phyloP scores from a whole-genome alignment of 352 stramenopile genomes.

The Globisporangium middletonii region DNA sequence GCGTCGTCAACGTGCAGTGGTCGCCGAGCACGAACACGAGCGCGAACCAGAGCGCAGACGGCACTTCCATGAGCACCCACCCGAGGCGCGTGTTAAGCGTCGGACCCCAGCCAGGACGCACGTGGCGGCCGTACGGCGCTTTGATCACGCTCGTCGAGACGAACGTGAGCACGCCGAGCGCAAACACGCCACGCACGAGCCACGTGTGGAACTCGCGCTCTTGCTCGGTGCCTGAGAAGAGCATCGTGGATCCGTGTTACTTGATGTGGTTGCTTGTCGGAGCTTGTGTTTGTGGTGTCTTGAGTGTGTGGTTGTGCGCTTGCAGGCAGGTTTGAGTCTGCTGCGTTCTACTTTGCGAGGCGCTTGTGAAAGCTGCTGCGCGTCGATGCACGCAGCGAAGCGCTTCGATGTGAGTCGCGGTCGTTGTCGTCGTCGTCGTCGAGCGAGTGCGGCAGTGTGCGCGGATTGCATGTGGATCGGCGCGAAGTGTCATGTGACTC shows the following conservation, averaged over 20 bases:
- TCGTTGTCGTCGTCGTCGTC: too few species aligned
- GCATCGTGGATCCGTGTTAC: conserved; percentile 4
- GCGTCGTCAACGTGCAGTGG: conserved; percentile 27
- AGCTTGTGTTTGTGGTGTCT: neutral
- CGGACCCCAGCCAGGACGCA: conserved; percentile 47
- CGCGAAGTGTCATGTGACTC: too few species aligned
- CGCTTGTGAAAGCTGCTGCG: too few species aligned
- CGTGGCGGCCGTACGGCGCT: conserved; percentile 57
- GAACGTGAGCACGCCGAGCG: conserved; percentile 44
- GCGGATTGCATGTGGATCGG: too few species aligned
- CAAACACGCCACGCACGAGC: conserved; percentile 48
- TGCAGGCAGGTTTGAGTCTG: too few species aligned
- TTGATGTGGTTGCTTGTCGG: neutral
- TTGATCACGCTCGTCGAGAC: conserved; percentile 44
- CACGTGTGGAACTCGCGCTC: conserved; percentile 49
- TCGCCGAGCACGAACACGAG: conserved; percentile 41
- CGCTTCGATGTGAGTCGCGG: too few species aligned
- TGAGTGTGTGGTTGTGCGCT: too few species aligned
- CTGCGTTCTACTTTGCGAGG: too few species aligned
- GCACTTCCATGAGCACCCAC: conserved; percentile 70
- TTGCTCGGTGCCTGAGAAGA: conserved; percentile 9
- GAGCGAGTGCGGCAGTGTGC: too few species aligned
- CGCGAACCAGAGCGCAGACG: conserved; percentile 56
- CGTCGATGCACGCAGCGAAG: too few species aligned
- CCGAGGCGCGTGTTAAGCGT: conserved; percentile 48